These are phyloP conservation scores for Phytophthora tubulina DNA, from an alignment of 352 stramenopile genomes.

Conservation along the genomic window DNA sequence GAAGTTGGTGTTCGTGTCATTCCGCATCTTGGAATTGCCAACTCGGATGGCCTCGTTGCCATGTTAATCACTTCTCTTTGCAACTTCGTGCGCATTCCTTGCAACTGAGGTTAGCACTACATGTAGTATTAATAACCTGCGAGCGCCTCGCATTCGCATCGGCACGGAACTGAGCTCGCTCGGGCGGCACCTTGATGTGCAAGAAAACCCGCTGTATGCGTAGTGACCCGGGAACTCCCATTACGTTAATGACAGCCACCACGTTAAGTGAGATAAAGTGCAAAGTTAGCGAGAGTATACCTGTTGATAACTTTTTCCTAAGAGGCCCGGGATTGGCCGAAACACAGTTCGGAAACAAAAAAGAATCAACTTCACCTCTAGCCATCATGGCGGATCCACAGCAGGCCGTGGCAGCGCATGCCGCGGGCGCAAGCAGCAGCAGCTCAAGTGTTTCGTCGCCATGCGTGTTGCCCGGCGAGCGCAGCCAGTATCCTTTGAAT, in stretches of 20 bases:
- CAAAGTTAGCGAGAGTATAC: too few species aligned
- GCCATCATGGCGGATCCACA: slow-evolving; percentile 42
- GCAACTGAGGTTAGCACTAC: background rate
- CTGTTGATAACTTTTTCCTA: background rate
- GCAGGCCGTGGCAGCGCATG: background rate
- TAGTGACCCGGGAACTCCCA: too few species aligned
- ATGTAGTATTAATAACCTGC: too few species aligned
- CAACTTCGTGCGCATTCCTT: background rate
- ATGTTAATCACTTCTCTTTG: background rate
- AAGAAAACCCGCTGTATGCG: background rate
- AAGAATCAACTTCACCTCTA: slow-evolving; percentile 29
- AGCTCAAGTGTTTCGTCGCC: slow-evolving; percentile 16
- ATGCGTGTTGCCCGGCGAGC: slow-evolving; percentile 36
- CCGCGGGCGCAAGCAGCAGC: background rate
- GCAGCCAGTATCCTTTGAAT: slow-evolving; percentile 65
- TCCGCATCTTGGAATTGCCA: background rate
- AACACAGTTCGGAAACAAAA: slow-evolving; percentile 29
- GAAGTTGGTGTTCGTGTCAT: slow-evolving; percentile 20
- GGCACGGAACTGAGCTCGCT: too few species aligned
- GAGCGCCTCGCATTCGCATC: background rate
- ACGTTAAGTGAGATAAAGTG: too few species aligned
- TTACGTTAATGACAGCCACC: too few species aligned
- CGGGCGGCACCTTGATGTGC: slow-evolving; percentile 6
- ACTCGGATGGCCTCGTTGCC: background rate
- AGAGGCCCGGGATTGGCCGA: slow-evolving; percentile 24